phyloP scores from a whole-genome alignment of 2,329 filamentous ascomycete genomes.

The Phialophora macrospora region DNA sequence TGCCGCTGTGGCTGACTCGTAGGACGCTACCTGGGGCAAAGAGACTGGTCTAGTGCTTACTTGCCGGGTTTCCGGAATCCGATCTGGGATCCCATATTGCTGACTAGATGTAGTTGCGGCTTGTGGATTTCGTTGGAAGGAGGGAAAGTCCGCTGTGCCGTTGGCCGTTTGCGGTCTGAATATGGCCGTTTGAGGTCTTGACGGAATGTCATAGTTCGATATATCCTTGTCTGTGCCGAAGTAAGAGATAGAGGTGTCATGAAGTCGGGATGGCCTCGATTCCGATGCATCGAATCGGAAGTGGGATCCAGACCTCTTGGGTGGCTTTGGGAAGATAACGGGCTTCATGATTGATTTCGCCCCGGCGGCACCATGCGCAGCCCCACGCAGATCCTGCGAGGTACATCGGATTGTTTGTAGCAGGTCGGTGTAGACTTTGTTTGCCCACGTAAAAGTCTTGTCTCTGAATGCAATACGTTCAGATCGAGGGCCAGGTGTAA shows the following conservation, averaged over 20 bases:
- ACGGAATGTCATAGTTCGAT: conserved; percentile 31
- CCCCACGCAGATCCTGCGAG: conserved; percentile 49
- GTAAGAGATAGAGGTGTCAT: conserved; percentile 46
- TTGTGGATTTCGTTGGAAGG: conserved; percentile 5
- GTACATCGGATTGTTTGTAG: conserved; percentile 63
- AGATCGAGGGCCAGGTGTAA: conserved; percentile 32
- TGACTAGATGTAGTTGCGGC: conserved; percentile 1
- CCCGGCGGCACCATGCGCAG: conserved; percentile 47
- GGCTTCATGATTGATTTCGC: conserved; percentile 55
- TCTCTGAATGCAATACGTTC: conserved; percentile 62
- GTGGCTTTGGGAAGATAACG: conserved; percentile 66
- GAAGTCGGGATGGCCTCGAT: conserved; percentile 35
- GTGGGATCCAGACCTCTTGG: conserved; percentile 60
- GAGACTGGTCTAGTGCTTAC: background rate
- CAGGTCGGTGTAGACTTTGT: conserved; percentile 73
- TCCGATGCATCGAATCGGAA: conserved; percentile 47
- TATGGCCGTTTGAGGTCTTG: conserved; percentile 37
- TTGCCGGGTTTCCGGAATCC: conserved; percentile 14
- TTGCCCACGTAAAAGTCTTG: conserved; percentile 70
- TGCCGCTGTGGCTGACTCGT: conserved; percentile 62
- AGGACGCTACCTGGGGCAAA: conserved; percentile 18
- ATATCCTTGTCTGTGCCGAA: conserved; percentile 37
- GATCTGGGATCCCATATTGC: conserved; percentile 20
- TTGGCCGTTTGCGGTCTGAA: conserved; percentile 27
- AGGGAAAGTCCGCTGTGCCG: conserved; percentile 2